phyloP scores from a whole-genome alignment of 306 rosid species.

The Comarum palustre region DNA sequence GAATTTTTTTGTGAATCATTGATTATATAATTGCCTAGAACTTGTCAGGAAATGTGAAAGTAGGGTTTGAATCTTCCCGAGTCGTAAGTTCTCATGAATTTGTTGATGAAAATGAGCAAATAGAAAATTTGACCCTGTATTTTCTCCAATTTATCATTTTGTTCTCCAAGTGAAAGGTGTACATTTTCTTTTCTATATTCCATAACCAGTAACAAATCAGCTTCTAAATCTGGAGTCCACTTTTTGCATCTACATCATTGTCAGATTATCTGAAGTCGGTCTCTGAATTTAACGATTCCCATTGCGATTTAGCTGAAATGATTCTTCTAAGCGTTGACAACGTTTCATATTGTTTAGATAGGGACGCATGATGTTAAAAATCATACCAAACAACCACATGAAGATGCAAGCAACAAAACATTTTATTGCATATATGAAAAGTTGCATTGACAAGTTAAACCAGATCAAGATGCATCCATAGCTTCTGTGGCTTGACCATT shows the following conservation, averaged over 20 bases:
- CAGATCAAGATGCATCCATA: neutral
- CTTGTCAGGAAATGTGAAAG: neutral
- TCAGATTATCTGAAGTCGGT: neutral
- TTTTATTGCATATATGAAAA: neutral
- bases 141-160: neutral
- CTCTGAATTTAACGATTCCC: neutral
- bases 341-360: neutral
- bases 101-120: neutral
- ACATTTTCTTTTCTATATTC: neutral
- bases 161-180: neutral
- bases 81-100: slow-evolving; percentile 1
- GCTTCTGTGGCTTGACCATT: neutral
- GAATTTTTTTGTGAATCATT: slow-evolving; percentile 36
- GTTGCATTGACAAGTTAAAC: neutral
- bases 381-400: neutral
- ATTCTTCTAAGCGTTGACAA: neutral
- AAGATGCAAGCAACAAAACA: neutral
- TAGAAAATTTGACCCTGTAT: neutral
- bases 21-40: neutral
- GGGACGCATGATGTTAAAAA: neutral
- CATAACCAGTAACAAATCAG: neutral
- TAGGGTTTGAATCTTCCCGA: neutral
- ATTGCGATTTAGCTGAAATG: neutral
- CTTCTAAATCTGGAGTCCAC: neutral
- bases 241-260: slow-evolving; percentile 1